A percentile compares a stretch with the other conserved stretches of the same genome.
Evolutionary conservation across 2,329 filamentous ascomycete genomes (phyloP).

Genomic region (Fusarium sarcochroum): DNA sequence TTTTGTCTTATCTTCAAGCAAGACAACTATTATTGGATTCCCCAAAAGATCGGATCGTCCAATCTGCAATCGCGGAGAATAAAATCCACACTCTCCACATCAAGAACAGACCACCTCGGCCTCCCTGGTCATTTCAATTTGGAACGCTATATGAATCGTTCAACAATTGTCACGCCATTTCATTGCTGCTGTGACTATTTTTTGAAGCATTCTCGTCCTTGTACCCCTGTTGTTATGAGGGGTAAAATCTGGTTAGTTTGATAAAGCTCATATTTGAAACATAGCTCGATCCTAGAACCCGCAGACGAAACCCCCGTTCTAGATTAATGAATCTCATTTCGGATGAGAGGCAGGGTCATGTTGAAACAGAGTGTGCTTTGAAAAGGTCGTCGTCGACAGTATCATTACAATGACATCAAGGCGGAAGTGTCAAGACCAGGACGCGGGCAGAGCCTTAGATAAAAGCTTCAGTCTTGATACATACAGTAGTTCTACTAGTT

Average conservation of each 20-base stretch:
- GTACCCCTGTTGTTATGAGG: constrained; percentile 10
- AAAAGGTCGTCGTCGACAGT: neutral
- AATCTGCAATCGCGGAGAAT: constrained; percentile 24
- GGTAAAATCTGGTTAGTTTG: neutral
- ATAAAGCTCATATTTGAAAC: constrained; percentile 28
- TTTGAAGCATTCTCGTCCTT: constrained; percentile 10
- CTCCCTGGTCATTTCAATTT: constrained; percentile 17
- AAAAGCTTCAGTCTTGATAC: neutral
- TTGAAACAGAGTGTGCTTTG: constrained; percentile 3
- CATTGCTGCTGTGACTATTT: constrained; percentile 21
- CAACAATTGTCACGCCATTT: constrained; percentile 30
- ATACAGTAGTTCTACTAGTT: neutral
- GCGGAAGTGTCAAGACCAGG: neutral
- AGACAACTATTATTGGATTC: constrained; percentile 1
- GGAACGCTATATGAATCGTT: constrained; percentile 8
- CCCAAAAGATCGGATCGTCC: neutral
- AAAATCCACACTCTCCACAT: constrained; percentile 13
- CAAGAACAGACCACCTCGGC: constrained; percentile 10
- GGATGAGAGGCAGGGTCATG: neutral
- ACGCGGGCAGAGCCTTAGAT: neutral
- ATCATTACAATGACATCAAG: neutral
- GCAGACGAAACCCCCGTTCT: constrained; percentile 7
- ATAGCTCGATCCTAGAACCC: constrained; percentile 9
- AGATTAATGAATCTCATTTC: constrained; percentile 16
- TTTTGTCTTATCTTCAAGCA: neutral